Evolutionary conservation across 495 filamentous ascomycete species (phyloP).

Genomic region (Lophiostoma macrostomum): DNA sequence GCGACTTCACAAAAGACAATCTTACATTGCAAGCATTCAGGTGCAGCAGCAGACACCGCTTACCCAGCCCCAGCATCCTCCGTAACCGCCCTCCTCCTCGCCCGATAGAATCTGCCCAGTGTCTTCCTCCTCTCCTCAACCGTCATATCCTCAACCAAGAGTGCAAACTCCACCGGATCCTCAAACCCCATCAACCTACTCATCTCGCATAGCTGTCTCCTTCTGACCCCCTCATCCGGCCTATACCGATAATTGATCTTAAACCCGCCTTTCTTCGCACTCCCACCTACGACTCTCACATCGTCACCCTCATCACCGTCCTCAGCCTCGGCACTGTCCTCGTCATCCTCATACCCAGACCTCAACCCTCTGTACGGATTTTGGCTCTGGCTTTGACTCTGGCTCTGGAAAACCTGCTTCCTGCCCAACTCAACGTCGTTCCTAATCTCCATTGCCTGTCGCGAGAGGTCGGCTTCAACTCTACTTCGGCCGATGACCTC

Average conservation of each 20-base stretch:
- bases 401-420: slow-evolving; percentile 23
- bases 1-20: no score
- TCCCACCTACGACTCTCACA: not conserved
- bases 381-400: slow-evolving; percentile 2
- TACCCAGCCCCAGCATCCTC: slow-evolving; percentile 5
- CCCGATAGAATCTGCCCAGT: slow-evolving; percentile 76
- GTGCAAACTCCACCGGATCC: slow-evolving; percentile 79
- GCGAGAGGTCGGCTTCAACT: slow-evolving; percentile 75
- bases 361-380: no score
- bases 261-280: slow-evolving; percentile 15
- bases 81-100: slow-evolving; percentile 43
- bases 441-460: slow-evolving; percentile 65
- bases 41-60: no score
- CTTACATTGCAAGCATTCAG: no score
- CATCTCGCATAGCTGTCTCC: slow-evolving; percentile 89
- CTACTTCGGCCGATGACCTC: slow-evolving; percentile 90
- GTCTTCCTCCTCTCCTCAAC: slow-evolving; percentile 76
- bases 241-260: slow-evolving; percentile 64
- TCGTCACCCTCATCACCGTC: slow-evolving; percentile 3
- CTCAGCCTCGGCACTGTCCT: not conserved
- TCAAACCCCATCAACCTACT: slow-evolving; percentile 73
- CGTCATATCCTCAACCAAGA: slow-evolving; percentile 91
- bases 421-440: slow-evolving; percentile 46
- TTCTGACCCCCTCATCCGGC: slow-evolving; percentile 70
- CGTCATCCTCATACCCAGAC: not conserved